phyloP scores from a whole-genome alignment of 164 flowering plant genomes.

The Umbellularia californica region DNA sequence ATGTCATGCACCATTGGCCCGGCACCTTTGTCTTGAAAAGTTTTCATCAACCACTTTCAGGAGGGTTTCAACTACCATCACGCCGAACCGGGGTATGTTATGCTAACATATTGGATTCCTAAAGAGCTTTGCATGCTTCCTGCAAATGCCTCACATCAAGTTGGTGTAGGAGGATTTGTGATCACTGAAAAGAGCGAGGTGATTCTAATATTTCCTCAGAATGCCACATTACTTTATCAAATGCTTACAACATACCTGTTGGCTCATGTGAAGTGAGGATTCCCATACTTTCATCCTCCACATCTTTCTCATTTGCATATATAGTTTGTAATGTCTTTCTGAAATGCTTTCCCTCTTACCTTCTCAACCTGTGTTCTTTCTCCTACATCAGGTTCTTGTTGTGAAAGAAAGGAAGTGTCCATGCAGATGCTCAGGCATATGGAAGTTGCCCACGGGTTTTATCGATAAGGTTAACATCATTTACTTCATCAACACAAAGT shows the following conservation, averaged over 20 bases:
- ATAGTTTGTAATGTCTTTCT: neutral
- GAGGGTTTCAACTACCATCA: slow-evolving; percentile 65
- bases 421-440: slow-evolving; percentile 45
- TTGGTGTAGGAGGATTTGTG: slow-evolving; percentile 57
- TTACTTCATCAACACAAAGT: neutral
- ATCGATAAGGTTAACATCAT: slow-evolving; percentile 39
- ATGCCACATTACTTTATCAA: neutral
- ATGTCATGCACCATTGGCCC: neutral
- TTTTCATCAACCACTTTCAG: slow-evolving; percentile 20
- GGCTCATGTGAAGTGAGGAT: too few relatives aligned
- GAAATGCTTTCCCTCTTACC: neutral
- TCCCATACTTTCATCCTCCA: neutral
- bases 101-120: slow-evolving; percentile 66
- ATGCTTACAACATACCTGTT: neutral
- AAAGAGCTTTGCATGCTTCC: slow-evolving; percentile 53
- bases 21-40: neutral
- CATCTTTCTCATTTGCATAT: neutral
- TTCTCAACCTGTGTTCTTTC: neutral
- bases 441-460: slow-evolving; percentile 73
- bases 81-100: slow-evolving; percentile 57
- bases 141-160: slow-evolving; percentile 52
- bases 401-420: slow-evolving; percentile 62
- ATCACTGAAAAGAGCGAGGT: slow-evolving; percentile 54
- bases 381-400: slow-evolving; percentile 40
- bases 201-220: too few relatives aligned